phyloP scores from a whole-genome alignment of 768 basidiomycete species.

The Lactarius indigo region DNA sequence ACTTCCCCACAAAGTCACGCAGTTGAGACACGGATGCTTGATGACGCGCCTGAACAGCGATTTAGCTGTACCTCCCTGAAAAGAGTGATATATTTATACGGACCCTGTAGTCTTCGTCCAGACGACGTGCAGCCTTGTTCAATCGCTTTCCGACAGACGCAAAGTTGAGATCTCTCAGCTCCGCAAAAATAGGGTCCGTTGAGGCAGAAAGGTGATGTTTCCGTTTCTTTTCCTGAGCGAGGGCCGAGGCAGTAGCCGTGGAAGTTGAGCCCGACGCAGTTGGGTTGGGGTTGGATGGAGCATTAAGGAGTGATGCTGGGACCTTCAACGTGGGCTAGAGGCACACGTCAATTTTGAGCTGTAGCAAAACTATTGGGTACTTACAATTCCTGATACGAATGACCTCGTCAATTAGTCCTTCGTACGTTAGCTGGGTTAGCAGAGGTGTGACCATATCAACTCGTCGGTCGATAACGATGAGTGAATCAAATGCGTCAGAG shows the following conservation, averaged over 20 bases:
- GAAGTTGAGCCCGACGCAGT: slow-evolving; percentile 39
- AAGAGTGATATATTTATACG: slow-evolving; percentile 14
- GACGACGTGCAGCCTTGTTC: slow-evolving; percentile 72
- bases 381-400: slow-evolving; percentile 86
- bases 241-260: slow-evolving; percentile 43
- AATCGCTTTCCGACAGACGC: slow-evolving; percentile 80
- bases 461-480: slow-evolving; percentile 86
- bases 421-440: slow-evolving; percentile 93
- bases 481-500: slow-evolving; percentile 70
- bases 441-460: slow-evolving; percentile 95
- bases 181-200: slow-evolving; percentile 76
- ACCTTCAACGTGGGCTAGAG: slow-evolving; percentile 75
- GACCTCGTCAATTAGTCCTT: slow-evolving; percentile 92
- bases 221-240: slow-evolving; percentile 80
- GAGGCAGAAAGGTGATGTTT: slow-evolving; percentile 79
- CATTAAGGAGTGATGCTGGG: slow-evolving; percentile 64
- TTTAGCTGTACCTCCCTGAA: not conserved
- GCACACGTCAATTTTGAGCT: not conserved
- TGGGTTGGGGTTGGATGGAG: slow-evolving; percentile 42
- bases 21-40: slow-evolving; percentile 89
- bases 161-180: slow-evolving; percentile 90
- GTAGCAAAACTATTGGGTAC: slow-evolving; percentile 30
- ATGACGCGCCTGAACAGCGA: slow-evolving; percentile 59
- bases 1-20: slow-evolving; percentile 91
- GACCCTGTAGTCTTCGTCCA: slow-evolving; percentile 94